A percentile compares a stretch with the other conserved stretches of the same genome.
Conservation (phyloP, 2,329 filamentous ascomycete genomes). For the Talaromyces atroroseus region DNA sequence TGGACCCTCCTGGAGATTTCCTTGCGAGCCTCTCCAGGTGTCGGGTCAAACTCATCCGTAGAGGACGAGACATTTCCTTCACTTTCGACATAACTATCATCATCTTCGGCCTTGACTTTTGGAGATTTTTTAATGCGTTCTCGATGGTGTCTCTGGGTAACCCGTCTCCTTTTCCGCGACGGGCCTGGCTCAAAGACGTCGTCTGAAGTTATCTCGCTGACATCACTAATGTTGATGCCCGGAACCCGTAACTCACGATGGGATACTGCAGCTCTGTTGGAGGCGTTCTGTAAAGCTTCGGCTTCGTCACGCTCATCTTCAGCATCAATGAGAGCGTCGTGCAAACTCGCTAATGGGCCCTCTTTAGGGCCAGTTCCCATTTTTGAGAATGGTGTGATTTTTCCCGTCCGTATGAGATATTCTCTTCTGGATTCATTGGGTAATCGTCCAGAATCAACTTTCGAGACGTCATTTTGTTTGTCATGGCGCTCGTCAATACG, state of each 20-base stretch:
- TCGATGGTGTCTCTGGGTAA: slow-evolving; percentile 15
- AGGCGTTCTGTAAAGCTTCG: slow-evolving; percentile 42
- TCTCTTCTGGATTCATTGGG: slow-evolving; percentile 80
- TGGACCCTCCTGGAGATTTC: slow-evolving; percentile 21
- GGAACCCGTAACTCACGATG: slow-evolving; percentile 70
- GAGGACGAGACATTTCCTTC: slow-evolving; percentile 24
- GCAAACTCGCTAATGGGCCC: slow-evolving; percentile 62
- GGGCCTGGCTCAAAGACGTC: slow-evolving; percentile 14
- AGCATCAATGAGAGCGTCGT: slow-evolving; percentile 72
- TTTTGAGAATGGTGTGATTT: slow-evolving; percentile 92
- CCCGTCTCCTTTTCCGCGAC: slow-evolving; percentile 32
- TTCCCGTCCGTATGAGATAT: slow-evolving; percentile 89
- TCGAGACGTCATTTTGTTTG: slow-evolving; percentile 43
- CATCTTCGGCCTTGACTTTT: slow-evolving; percentile 19
- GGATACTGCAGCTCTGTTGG: slow-evolving; percentile 48
- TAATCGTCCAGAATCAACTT: slow-evolving; percentile 49
- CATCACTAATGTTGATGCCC: slow-evolving; percentile 57
- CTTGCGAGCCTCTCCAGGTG: slow-evolving; percentile 25
- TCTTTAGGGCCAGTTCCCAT: slow-evolving; percentile 57
- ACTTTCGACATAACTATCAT: slow-evolving; percentile 32
- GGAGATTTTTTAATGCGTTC: slow-evolving; percentile 7
- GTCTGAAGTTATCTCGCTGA: slow-evolving; percentile 26
- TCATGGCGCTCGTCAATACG: slow-evolving; percentile 72
- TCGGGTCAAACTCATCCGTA: slow-evolving; percentile 33
- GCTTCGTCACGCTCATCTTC: slow-evolving; percentile 61